A percentile compares a stretch with the other conserved stretches of the same genome.
Evolutionary conservation across 306 rosid genomes (phyloP).

Genomic region (Delonix regia): DNA sequence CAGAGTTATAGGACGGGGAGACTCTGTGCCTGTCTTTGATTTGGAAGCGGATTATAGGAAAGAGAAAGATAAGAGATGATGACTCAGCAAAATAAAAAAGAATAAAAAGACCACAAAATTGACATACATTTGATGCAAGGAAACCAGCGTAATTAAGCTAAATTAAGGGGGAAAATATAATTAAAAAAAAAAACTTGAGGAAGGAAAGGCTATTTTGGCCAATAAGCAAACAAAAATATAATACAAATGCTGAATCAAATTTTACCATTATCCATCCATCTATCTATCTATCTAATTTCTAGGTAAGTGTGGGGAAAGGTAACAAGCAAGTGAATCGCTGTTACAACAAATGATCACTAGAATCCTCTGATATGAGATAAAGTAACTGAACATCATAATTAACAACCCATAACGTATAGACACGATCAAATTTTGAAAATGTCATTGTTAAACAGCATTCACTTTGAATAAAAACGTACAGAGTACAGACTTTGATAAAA

Average conservation of each 20-base stretch:
- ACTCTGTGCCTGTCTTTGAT: no score
- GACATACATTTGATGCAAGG: no score
- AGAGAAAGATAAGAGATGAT: no score
- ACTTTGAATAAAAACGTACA: background rate
- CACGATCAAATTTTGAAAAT: slow-evolving; percentile 6
- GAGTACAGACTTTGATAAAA: slow-evolving; percentile 17
- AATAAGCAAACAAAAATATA: background rate
- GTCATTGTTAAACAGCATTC: slow-evolving; percentile 14
- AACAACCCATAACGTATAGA: background rate
- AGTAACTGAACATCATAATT: slow-evolving; percentile 1
- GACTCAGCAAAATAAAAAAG: no score
- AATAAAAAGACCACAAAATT: no score
- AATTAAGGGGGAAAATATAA: no score
- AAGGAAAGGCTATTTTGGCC: no score
- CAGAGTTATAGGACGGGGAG: no score
- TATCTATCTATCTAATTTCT: no score
- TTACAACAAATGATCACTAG: background rate
- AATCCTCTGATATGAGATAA: background rate
- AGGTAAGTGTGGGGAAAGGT: background rate
- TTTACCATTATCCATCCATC: background rate
- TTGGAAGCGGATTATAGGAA: no score
- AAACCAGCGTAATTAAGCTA: no score
- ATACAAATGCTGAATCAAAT: background rate
- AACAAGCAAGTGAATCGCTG: background rate
- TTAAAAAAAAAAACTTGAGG: no score